phyloP scores from a whole-genome alignment of 805 yeast species.

The Yarrowia sp. region DNA sequence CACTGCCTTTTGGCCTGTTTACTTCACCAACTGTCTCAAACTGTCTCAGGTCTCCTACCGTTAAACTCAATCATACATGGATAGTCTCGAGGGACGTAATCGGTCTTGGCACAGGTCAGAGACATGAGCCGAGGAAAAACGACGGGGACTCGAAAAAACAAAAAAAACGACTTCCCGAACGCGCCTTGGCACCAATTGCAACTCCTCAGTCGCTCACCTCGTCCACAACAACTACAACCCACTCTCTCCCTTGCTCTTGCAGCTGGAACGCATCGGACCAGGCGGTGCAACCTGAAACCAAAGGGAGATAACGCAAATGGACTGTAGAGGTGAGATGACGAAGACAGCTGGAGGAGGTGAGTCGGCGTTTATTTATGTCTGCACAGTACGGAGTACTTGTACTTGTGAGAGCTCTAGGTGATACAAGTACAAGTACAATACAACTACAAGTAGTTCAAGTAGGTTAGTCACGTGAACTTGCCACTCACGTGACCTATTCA shows the following conservation, averaged over 20 bases:
- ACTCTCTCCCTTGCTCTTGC: conserved; percentile 7
- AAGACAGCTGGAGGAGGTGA: no score
- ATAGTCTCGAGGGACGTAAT: neutral
- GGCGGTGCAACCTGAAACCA: conserved; percentile 33
- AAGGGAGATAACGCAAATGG: conserved; percentile 16
- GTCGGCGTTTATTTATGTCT: no score
- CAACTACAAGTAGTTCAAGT: no score
- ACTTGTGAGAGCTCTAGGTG: no score
- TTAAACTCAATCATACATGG: conserved; percentile 17
- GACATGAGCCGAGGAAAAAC: no score
- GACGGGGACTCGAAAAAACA: no score
- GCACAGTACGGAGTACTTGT: no score
- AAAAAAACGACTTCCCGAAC: no score
- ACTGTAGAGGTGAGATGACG: neutral
- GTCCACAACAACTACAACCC: neutral
- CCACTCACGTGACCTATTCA: no score
- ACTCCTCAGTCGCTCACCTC: no score
- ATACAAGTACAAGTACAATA: no score
- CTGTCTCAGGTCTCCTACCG: conserved; percentile 6
- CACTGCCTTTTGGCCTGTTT: neutral
- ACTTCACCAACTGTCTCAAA: neutral
- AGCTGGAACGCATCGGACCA: neutral
- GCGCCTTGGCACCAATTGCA: neutral
- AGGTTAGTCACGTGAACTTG: no score
- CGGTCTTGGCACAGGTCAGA: neutral